A percentile compares a stretch with the other conserved stretches of the same genome.
These are phyloP conservation scores for Cardamine occulta DNA, from an alignment of 345 rosid genomes.

Conservation along the genomic window DNA sequence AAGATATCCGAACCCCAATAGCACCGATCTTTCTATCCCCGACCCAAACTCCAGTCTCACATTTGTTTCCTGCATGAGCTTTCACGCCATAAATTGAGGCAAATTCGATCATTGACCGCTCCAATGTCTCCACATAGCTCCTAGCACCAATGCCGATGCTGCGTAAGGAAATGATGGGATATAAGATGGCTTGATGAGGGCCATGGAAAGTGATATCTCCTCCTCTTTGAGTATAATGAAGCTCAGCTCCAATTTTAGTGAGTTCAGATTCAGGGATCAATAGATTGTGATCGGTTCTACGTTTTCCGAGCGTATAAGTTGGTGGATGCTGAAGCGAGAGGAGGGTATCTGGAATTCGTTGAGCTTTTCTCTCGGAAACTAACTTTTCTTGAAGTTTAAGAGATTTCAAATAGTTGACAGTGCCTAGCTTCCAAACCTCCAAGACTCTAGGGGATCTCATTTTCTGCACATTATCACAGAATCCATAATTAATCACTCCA, in stretches of 20 bases:
- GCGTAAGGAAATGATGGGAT: slow-evolving; percentile 78
- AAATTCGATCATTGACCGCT: slow-evolving; percentile 72
- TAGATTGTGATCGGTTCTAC: slow-evolving; percentile 76
- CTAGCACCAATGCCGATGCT: slow-evolving; percentile 75
- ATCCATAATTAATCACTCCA: neutral
- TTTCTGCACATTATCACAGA: slow-evolving; percentile 39
- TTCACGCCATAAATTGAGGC: slow-evolving; percentile 70
- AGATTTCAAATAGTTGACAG: slow-evolving; percentile 69
- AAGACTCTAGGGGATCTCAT: slow-evolving; percentile 66
- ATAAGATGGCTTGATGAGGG: slow-evolving; percentile 79
- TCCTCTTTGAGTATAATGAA: slow-evolving; percentile 90
- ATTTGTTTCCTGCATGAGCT: slow-evolving; percentile 64
- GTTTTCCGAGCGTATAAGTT: slow-evolving; percentile 81
- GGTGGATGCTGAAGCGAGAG: slow-evolving; percentile 87
- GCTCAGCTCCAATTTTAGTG: slow-evolving; percentile 71
- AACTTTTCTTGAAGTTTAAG: slow-evolving; percentile 83
- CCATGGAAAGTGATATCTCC: slow-evolving; percentile 94
- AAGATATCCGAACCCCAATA: slow-evolving; percentile 77
- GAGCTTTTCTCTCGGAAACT: slow-evolving; percentile 58
- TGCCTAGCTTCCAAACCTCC: slow-evolving; percentile 79
- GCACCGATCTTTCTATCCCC: slow-evolving; percentile 91
- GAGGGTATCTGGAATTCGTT: slow-evolving; percentile 62
- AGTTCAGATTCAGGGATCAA: slow-evolving; percentile 69
- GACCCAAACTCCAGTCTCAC: slow-evolving; percentile 95
- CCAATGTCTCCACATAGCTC: slow-evolving; percentile 78